Base-by-base conservation (phyloP, 352 stramenopile species). In the Phytophthora sp. region DNA sequence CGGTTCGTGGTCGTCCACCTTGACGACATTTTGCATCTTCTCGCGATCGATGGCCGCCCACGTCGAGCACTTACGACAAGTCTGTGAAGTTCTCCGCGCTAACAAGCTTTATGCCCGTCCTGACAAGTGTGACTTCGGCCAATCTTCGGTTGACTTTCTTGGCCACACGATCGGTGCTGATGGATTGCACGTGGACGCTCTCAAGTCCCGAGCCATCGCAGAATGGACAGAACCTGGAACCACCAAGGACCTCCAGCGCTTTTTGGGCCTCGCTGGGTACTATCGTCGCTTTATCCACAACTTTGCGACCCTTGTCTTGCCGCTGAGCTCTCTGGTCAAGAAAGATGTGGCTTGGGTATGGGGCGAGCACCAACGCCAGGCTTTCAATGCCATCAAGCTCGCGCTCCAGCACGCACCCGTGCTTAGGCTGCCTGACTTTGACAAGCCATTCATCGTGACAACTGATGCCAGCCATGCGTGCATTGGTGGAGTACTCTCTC, bases 391-490 rank as follows among this genome's bases (percentile, higher is more conserved):
- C 3, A 43, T 77, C 30, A 74, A 71, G 24, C 27, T 68, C 8
- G 54, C 58, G 1, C 45, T 78, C 18, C 57, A 74, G 28, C 48
- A 72, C 24, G 52, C 68, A 2, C 53, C 64, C 2, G 59, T 81
- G 7, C 62, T 81, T 13, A 32, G 45, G 17, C 44, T 76, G 11
- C 52, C 53, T 18, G 66, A 74, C 51, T 66, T 74, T 30, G 52
- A 61, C n/a, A 60, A 23, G 44, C 34, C 8, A 9, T 77, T 82
- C 13, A 57, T 82, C 20, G 62, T 77, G 4, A 82, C 68, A n/a
- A 77, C 48, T 15, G 73, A 82, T 21, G 65, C 65, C 11, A 70
- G 46, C 41, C 17, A 63, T 26, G 18, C 45, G 9, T 54, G 45
- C 45, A n/a, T n/a, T n/a, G n/a, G n/a, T n/a, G n/a, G n/a, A n/a